These are phyloP conservation scores for Halenospora varia DNA, from an alignment of 495 filamentous ascomycete species.

Conservation along the genomic window DNA sequence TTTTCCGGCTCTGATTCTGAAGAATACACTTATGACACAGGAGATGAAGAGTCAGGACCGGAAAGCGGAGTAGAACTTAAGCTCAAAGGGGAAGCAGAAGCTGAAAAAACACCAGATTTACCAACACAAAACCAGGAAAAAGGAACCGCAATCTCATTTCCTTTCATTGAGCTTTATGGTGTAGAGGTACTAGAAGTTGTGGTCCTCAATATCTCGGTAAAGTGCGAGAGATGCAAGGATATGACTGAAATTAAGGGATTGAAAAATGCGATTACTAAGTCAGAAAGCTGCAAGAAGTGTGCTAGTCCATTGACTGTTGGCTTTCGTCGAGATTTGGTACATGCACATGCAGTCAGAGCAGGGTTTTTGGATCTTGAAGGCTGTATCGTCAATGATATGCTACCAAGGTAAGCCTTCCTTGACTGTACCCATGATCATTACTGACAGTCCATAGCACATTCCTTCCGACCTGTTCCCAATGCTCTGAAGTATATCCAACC, in stretches of 20 bases:
- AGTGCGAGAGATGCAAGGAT: slow-evolving; percentile 83
- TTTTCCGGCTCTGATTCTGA: slow-evolving; percentile 32
- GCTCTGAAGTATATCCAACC: slow-evolving; percentile 62
- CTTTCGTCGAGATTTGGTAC: slow-evolving; percentile 73
- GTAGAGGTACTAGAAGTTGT: slow-evolving; percentile 76
- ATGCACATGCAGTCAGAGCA: slow-evolving; percentile 69
- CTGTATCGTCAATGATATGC: slow-evolving; percentile 73
- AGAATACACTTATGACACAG: slow-evolving; percentile 38
- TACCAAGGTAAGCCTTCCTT: slow-evolving; percentile 56
- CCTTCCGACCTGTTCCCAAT: slow-evolving; percentile 75
- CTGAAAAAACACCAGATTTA: slow-evolving; percentile 11
- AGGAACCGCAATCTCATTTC: slow-evolving; percentile 80
- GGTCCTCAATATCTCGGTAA: slow-evolving; percentile 66
- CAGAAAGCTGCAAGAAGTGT: slow-evolving; percentile 70
- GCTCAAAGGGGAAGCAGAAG: slow-evolving; percentile 22
- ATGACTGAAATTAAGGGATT: slow-evolving; percentile 67
- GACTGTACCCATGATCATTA: not conserved
- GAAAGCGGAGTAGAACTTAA: slow-evolving; percentile 29
- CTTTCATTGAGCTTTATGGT: slow-evolving; percentile 72
- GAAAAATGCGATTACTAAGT: slow-evolving; percentile 38
- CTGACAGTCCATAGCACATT: slow-evolving; percentile 55
- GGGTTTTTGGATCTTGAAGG: slow-evolving; percentile 81
- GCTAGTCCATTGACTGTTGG: slow-evolving; percentile 60
- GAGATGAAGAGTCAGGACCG: slow-evolving; percentile 37
- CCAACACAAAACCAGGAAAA: slow-evolving; percentile 38